Evolutionary conservation across 2,329 filamentous ascomycete species (phyloP).

Genomic region (Xylaria multiplex): DNA sequence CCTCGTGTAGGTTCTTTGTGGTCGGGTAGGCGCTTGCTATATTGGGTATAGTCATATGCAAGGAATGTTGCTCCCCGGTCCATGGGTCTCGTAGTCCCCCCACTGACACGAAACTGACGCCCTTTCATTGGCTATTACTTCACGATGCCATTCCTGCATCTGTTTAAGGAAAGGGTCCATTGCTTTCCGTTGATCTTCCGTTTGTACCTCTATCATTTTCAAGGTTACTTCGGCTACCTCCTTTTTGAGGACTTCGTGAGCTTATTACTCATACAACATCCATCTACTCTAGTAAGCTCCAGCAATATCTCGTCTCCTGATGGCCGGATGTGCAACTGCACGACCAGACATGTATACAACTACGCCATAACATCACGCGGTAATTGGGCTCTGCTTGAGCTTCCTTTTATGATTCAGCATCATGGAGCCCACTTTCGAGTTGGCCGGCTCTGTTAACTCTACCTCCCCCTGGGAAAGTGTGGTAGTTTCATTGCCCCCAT

Average conservation of each 20-base stretch:
- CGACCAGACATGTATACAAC: background rate
- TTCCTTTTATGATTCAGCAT: background rate
- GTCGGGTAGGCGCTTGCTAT: too few relatives aligned
- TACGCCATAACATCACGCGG: background rate
- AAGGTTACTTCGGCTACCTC: background rate
- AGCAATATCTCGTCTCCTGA: background rate
- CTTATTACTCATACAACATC: background rate
- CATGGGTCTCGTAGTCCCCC: background rate
- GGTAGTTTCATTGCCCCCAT: slow-evolving; percentile 39
- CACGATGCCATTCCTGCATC: background rate
- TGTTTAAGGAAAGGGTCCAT: background rate
- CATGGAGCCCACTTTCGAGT: background rate
- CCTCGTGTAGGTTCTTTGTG: too few relatives aligned
- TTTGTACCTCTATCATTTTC: background rate
- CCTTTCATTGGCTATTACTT: slow-evolving; percentile 15
- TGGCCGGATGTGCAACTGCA: background rate
- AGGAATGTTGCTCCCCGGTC: too few relatives aligned
- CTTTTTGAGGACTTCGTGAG: background rate
- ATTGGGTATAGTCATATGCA: too few relatives aligned
- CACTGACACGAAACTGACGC: slow-evolving; percentile 24
- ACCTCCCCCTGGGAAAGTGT: slow-evolving; percentile 8
- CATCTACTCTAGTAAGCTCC: too few relatives aligned
- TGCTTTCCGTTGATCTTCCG: background rate
- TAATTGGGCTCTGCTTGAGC: background rate
- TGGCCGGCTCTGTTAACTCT: background rate